Evolutionary conservation across 2,329 filamentous ascomycete genomes (phyloP), one percentile per base, ranked within the genome.

Genomic region (Berkeleyomyces rouxiae): DNA sequence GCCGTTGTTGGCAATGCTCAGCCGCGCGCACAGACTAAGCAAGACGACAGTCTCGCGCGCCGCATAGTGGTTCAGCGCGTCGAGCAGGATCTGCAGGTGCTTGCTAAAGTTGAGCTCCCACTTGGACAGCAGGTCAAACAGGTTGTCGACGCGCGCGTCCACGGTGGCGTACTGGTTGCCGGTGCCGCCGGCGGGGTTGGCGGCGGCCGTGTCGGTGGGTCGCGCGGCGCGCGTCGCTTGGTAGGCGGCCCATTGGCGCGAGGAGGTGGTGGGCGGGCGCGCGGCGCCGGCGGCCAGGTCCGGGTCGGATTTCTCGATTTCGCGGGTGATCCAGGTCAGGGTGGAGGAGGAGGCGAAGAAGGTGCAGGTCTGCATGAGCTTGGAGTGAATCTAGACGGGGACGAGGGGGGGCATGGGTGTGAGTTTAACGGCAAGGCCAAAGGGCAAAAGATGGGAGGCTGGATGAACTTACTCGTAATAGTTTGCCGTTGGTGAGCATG

Each of bases 21-120:
- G 71, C 65, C 90, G 76, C 10, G 90, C 90, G 70, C 90, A 95
- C 13, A 99, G 77, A 67, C 91, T 92, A 66, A 97, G 76, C 67
- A 99, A 79, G 16, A 96, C 93, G 2, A 96, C 92, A 46, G 93
- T 97, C 76, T 99, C 93, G 0, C 93, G 97, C 0, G 93, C 93
- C 2, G 93, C 93, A 69, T 96, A 95, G 73, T 97, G 96, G 69
- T 99, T 97, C 66, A 99, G 79, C 65, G 90, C 92, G 71, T 97
- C 93, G 44, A 97, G 83, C 69, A 99, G 74, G 67, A 97, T 96
- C 76, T 95, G 91, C 68, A 99, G 75, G 74, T 97, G 92, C 57
- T 90, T 79, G 63, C 87, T 88, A 71, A 99, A 99, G 70, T 96
- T 95, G 67, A 86, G 84, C 73, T 99, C 93, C 77, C 95, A 97